Evolutionary conservation across 164 flowering plant species (phyloP), one percentile per base, ranked within the genome.

Genomic region (Vitis amurensis): DNA sequence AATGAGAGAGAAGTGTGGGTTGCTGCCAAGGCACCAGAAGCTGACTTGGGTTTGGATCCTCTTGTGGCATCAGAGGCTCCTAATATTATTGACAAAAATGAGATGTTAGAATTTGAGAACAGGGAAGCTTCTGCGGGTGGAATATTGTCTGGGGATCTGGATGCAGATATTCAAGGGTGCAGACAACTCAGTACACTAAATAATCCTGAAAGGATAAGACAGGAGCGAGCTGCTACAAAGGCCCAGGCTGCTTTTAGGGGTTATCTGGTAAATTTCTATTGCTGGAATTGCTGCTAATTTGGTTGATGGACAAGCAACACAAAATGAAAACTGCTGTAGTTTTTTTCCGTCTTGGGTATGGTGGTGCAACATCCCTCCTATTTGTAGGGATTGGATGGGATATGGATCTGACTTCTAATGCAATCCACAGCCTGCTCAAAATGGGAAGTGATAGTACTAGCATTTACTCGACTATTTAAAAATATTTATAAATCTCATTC

Each of bases 161-260:
- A 44, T 71, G 63, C 70, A 48, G 86, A 79, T 63, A 44, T 19
- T 11, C 82, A 74, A 66, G 75, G 49, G 27, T 66, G 66, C 30
- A 37, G 55, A 10, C 69, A 55, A n/a, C 50, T 68, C 30, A 79
- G 52, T 76, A 67, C 65, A 56, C 69, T 74, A 37, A 55, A 70
- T 70, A 86, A 80, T 76, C 80, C 73, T 59, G 89, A 85, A 66
- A 80, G 55, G 73, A 68, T 64, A 27, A 77, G 74, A 76, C 80
- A 59, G 57, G 89, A 84, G 70, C 64, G 81, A 74, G 97, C 98
- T 75, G 97, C 89, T 29, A 83, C 84, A 14, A 84, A 80, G 74
- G 92, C 80, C n/a, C 98, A 94, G 68, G 93, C 98, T 31, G 89
- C 91, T 16, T 91, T 89, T 79, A 83, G 98, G 76, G 97, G 98